Evolutionary conservation across 2,329 filamentous ascomycete species (phyloP).

Genomic region (Beauveria sp.): DNA sequence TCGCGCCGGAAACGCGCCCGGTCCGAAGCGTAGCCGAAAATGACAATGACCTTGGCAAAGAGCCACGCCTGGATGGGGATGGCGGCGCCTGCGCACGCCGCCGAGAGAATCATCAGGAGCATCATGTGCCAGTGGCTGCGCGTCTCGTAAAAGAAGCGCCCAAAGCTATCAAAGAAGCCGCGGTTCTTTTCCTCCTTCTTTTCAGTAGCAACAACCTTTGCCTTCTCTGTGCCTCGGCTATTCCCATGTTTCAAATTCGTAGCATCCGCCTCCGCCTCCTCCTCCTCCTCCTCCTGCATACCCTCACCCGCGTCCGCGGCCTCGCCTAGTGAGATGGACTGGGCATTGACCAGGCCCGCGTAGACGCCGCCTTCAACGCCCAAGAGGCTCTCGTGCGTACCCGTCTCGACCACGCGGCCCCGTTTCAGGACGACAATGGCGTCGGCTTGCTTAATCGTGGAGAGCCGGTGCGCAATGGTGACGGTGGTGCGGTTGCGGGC

Average conservation of each 20-base stretch:
- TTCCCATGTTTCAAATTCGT: constrained; percentile 40
- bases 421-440: constrained; percentile 69
- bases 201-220: constrained; percentile 20
- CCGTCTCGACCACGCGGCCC: constrained; percentile 64
- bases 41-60: constrained; percentile 44
- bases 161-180: constrained; percentile 50
- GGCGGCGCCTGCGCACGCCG: constrained; percentile 35
- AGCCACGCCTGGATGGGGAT: constrained; percentile 47
- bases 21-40: constrained; percentile 34
- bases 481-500: constrained; percentile 61
- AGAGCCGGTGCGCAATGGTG: constrained; percentile 66
- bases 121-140: constrained; percentile 43
- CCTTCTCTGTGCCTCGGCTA: constrained; percentile 34
- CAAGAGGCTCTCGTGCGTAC: constrained; percentile 67
- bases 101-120: constrained; percentile 42
- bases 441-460: constrained; percentile 70
- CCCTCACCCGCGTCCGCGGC: constrained; percentile 32
- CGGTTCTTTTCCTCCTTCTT: constrained; percentile 33
- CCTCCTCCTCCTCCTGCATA: constrained; percentile 35
- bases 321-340: constrained; percentile 49
- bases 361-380: constrained; percentile 55
- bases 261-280: constrained; percentile 34
- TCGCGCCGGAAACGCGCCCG: constrained; percentile 28
- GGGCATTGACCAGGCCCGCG: constrained; percentile 57
- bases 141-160: constrained; percentile 50